Evolutionary conservation across 140 eudicot genomes (phyloP).

Genomic region (Stevia rebaudiana): DNA sequence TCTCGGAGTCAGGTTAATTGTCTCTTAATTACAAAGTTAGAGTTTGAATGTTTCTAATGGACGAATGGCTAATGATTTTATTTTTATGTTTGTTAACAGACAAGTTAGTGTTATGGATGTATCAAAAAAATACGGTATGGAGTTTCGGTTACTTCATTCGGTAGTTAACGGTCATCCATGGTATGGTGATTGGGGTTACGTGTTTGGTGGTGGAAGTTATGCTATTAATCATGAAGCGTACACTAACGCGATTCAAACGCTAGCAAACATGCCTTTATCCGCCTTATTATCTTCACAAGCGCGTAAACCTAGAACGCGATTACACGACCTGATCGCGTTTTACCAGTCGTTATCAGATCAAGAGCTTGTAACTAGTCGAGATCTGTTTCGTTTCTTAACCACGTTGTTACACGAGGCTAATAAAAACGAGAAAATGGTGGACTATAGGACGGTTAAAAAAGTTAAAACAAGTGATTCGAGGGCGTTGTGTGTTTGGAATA

Average conservation of each 20-base stretch:
- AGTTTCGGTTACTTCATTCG: conserved; percentile 78
- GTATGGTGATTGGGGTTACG: conserved; percentile 96
- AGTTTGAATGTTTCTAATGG: background rate
- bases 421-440: conserved; percentile 25
- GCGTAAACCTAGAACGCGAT: conserved; percentile 59
- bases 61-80: background rate
- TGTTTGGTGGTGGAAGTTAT: conserved; percentile 89
- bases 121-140: conserved; percentile 77
- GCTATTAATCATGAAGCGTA: conserved; percentile 61
- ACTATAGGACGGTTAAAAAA: conserved; percentile 34
- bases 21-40: background rate
- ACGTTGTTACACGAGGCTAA: conserved; percentile 49
- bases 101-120: conserved; percentile 89
- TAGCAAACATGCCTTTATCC: conserved; percentile 57
- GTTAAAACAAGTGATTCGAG: conserved; percentile 38
- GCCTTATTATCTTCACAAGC: conserved; percentile 49
- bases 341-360: conserved; percentile 69
- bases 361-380: conserved; percentile 55
- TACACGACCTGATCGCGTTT: conserved; percentile 63
- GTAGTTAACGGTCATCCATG: conserved; percentile 65
- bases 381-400: conserved; percentile 53
- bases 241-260: conserved; percentile 48
- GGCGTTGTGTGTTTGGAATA: conserved; percentile 56
- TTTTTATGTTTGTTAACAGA: conserved; percentile 31
- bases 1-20: conserved; percentile 76